Evolutionary conservation across 768 basidiomycete genomes (phyloP).

Genomic region (Suillus cothurnatus): DNA sequence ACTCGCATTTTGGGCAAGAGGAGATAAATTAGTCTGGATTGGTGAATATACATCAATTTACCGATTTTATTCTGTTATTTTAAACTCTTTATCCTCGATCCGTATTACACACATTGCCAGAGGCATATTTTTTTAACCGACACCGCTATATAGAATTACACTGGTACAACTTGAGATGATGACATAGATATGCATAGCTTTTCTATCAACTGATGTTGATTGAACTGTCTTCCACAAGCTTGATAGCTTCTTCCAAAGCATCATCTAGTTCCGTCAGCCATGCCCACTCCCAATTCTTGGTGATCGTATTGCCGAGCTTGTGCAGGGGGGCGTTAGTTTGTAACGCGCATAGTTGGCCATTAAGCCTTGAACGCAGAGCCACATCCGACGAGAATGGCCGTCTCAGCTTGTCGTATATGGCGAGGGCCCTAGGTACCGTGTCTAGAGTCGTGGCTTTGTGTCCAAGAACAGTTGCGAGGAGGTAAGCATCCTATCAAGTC

Average conservation of each 20-base stretch:
- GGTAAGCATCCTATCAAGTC: constrained; percentile 35
- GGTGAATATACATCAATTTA: constrained; percentile 33
- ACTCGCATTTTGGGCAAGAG: constrained; percentile 72
- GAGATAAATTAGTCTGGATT: constrained; percentile 33
- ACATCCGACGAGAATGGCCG: constrained; percentile 46
- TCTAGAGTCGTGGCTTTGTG: constrained; percentile 38
- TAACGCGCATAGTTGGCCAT: constrained; percentile 17
- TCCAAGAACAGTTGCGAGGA: constrained; percentile 43
- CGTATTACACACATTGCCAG: neutral
- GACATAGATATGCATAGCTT: neutral
- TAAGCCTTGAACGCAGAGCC: constrained; percentile 25
- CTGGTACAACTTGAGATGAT: neutral
- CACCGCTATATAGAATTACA: neutral
- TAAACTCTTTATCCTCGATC: neutral
- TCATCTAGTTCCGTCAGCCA: constrained; percentile 28
- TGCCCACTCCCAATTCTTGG: constrained; percentile 61
- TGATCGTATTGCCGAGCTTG: constrained; percentile 43
- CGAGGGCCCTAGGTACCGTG: constrained; percentile 44
- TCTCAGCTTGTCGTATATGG: constrained; percentile 52
- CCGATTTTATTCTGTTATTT: constrained; percentile 21
- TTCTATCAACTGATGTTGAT: neutral
- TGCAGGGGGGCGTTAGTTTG: constrained; percentile 34
- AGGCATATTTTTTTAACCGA: neutral
- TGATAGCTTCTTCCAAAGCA: constrained; percentile 20
- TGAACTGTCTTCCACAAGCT: constrained; percentile 13